Conservation (phyloP, 345 rosid species). For the Camelina laxa region DNA sequence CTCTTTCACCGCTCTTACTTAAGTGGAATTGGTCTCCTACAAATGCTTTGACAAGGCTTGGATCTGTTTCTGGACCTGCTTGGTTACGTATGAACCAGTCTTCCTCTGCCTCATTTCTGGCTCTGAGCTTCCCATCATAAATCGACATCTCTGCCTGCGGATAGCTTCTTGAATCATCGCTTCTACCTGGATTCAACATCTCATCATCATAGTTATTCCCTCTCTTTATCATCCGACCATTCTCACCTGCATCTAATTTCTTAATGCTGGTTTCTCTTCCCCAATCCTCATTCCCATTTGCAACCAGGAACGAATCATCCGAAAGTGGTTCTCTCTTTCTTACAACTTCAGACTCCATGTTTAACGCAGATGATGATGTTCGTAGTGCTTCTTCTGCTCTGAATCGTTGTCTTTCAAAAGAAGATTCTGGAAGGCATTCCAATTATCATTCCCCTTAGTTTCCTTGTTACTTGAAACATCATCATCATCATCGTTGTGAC, state of each 20-base stretch:
- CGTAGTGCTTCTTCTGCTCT: slow-evolving; percentile 47
- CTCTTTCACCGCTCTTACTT: slow-evolving; percentile 52
- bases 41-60: slow-evolving; percentile 50
- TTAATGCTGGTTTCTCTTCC: slow-evolving; percentile 45
- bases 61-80: slow-evolving; percentile 45
- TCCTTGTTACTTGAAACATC: slow-evolving; percentile 51
- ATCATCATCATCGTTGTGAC: slow-evolving; percentile 38
- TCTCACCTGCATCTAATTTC: slow-evolving; percentile 56
- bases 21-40: slow-evolving; percentile 42
- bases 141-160: slow-evolving; percentile 46
- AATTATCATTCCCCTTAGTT: slow-evolving; percentile 57
- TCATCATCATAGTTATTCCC: slow-evolving; percentile 57
- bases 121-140: slow-evolving; percentile 51
- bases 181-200: slow-evolving; percentile 54
- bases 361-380: slow-evolving; percentile 41
- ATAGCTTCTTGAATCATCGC: slow-evolving; percentile 45
- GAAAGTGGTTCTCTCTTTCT: slow-evolving; percentile 51
- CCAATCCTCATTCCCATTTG: slow-evolving; percentile 48
- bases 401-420: slow-evolving; percentile 66
- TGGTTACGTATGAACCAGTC: slow-evolving; percentile 71
- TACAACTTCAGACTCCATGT: slow-evolving; percentile 52
- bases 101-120: slow-evolving; percentile 63
- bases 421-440: slow-evolving; percentile 92
- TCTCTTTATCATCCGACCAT: slow-evolving; percentile 48
- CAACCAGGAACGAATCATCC: slow-evolving; percentile 64